Evolutionary conservation across 768 basidiomycete genomes (phyloP).

Genomic region (Phaffia tasmanica): DNA sequence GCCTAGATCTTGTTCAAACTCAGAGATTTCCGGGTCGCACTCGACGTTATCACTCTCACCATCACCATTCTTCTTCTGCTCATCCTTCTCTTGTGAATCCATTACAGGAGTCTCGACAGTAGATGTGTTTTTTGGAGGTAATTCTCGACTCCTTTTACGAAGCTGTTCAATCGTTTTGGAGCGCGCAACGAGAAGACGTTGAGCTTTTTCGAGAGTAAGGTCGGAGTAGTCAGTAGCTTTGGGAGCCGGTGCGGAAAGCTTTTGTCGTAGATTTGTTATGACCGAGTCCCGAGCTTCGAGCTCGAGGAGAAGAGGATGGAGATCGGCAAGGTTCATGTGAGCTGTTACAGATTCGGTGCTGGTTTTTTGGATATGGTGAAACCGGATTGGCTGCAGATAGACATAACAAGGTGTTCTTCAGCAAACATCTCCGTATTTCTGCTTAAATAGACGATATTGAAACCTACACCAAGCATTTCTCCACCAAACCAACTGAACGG

Average conservation of each 20-base stretch:
- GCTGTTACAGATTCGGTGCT: constrained; percentile 3
- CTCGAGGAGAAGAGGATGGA: constrained; percentile 14
- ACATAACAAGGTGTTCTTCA: neutral
- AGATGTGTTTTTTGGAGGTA: no score
- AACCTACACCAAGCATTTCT: constrained; percentile 11
- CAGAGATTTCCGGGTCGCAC: no score
- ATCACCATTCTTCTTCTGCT: no score
- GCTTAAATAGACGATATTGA: neutral
- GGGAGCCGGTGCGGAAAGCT: constrained; percentile 1
- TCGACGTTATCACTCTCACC: no score
- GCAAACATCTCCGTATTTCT: neutral
- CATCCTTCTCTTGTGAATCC: no score
- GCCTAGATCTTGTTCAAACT: no score
- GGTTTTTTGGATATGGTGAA: constrained; percentile 20
- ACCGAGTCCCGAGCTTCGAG: constrained; percentile 19
- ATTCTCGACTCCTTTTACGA: constrained; percentile 3
- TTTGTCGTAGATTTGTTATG: constrained; percentile 1
- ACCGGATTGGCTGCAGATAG: constrained; percentile 18
- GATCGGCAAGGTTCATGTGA: constrained; percentile 21
- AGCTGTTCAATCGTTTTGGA: constrained; percentile 18
- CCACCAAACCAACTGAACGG: constrained; percentile 24
- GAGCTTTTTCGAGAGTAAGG: constrained; percentile 5
- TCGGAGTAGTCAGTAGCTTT: neutral
- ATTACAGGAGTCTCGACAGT: no score
- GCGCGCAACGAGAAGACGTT: constrained; percentile 15